A percentile compares a stretch with the other conserved stretches of the same genome.
These are phyloP conservation scores for Danielia oregonensis DNA, from an alignment of 805 yeast species.

Conservation along the genomic window DNA sequence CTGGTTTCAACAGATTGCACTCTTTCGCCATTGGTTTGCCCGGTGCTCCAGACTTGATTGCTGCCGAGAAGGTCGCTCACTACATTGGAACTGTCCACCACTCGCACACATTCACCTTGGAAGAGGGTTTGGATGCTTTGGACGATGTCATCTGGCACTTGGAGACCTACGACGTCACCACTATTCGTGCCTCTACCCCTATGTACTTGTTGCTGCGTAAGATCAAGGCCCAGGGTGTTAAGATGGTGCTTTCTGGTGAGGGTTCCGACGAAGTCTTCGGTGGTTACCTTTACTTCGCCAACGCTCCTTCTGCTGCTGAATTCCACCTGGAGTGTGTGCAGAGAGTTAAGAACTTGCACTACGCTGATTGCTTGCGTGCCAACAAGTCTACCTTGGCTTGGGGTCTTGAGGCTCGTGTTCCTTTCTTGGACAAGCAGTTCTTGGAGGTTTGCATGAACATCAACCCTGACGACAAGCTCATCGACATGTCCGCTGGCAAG, in stretches of 20 bases:
- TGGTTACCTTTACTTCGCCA: constrained; percentile 95
- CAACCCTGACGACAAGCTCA: constrained; percentile 88
- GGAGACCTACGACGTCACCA: constrained; percentile 97
- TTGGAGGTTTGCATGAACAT: constrained; percentile 91
- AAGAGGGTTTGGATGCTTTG: constrained; percentile 95
- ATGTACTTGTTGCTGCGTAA: constrained; percentile 95
- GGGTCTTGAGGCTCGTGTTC: constrained; percentile 99
- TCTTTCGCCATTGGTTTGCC: constrained; percentile 97
- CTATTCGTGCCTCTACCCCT: constrained; percentile 98
- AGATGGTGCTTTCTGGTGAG: constrained; percentile 98
- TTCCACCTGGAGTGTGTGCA: constrained; percentile 95
- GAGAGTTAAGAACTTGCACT: constrained; percentile 96
- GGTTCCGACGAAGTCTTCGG: constrained; percentile 99
- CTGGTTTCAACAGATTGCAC: constrained; percentile 80
- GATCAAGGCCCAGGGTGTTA: constrained; percentile 98
- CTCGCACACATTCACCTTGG: constrained; percentile 94
- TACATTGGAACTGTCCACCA: constrained; percentile 95
- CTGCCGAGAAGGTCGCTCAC: constrained; percentile 95
- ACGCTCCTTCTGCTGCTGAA: constrained; percentile 89
- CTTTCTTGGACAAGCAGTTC: constrained; percentile 94
- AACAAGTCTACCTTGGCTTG: constrained; percentile 99
- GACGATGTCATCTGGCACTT: constrained; percentile 92
- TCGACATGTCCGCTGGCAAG: constrained; percentile 61
- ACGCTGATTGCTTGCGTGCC: constrained; percentile 96
- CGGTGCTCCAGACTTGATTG: constrained; percentile 94